Percentiles rank a stretch among this genome's conserved stretches.
phyloP scores from a whole-genome alignment of 768 basidiomycete species.

The Hemileccinum impolitum region DNA sequence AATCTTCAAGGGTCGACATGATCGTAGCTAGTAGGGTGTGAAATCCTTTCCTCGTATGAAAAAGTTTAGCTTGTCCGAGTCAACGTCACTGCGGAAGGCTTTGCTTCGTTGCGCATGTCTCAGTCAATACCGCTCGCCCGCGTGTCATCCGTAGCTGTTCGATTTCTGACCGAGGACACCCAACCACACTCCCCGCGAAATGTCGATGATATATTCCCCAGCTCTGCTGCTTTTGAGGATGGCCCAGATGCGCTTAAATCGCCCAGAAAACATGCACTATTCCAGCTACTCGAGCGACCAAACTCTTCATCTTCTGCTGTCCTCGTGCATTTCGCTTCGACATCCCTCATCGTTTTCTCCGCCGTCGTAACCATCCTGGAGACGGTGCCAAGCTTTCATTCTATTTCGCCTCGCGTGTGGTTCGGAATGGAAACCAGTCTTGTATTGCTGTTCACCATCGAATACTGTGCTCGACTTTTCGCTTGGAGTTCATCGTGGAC shows the following conservation, averaged over 20 bases:
- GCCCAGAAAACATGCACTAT: conserved; percentile 62
- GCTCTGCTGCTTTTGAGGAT: conserved; percentile 33
- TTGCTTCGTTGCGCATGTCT: conserved; percentile 18
- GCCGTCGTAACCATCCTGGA: conserved; percentile 76
- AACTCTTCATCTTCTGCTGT: conserved; percentile 76
- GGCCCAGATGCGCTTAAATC: conserved; percentile 27
- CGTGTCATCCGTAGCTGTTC: conserved; percentile 25
- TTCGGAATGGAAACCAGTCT: conserved; percentile 86
- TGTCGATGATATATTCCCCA: conserved; percentile 39
- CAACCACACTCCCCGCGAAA: conserved; percentile 31
- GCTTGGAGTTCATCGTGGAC: conserved; percentile 75
- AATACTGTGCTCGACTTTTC: conserved; percentile 68
- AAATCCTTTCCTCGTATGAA: too few species aligned
- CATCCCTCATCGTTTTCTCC: conserved; percentile 68
- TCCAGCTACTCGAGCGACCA: conserved; percentile 75
- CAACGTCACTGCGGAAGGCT: too few species aligned
- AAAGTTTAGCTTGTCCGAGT: too few species aligned
- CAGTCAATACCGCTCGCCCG: conserved; percentile 29
- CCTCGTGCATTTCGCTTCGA: conserved; percentile 66
- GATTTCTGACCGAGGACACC: conserved; percentile 45
- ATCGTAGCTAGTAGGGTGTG: too few species aligned
- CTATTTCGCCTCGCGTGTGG: conserved; percentile 66
- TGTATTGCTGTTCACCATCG: conserved; percentile 83
- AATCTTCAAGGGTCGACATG: too few species aligned
- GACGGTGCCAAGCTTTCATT: conserved; percentile 75